These are phyloP conservation scores for Mycena chlorophos DNA, from an alignment of 768 basidiomycete species.

Conservation along the genomic window DNA sequence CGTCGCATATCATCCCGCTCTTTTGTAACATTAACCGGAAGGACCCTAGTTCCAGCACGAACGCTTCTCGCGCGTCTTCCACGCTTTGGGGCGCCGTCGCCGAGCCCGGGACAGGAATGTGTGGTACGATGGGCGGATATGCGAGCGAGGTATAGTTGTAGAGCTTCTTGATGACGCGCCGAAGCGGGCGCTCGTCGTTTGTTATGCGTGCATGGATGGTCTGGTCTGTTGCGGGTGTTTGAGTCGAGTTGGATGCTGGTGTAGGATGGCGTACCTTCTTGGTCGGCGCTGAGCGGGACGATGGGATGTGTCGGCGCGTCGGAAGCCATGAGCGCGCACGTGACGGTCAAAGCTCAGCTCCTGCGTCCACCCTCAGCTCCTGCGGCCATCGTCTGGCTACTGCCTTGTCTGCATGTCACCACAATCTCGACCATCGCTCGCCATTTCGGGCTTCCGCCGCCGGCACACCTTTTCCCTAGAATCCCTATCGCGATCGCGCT, in stretches of 20 bases:
- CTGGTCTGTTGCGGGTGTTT: constrained; percentile 53
- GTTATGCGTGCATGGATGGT: constrained; percentile 80
- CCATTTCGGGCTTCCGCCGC: too few species aligned
- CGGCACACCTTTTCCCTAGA: too few species aligned
- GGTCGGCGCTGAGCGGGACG: constrained; percentile 51
- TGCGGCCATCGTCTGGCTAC: too few species aligned
- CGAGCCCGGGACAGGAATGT: constrained; percentile 27
- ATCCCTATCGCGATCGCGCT: too few species aligned
- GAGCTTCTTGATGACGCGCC: constrained; percentile 80
- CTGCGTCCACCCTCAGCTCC: too few species aligned
- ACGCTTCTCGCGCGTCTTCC: constrained; percentile 76
- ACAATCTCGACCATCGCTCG: too few species aligned
- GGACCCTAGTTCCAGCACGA: constrained; percentile 73
- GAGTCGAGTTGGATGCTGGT: constrained; percentile 16
- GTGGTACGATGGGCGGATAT: constrained; percentile 44
- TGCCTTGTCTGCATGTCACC: too few species aligned
- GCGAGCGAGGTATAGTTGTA: constrained; percentile 67
- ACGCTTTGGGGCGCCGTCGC: constrained; percentile 33
- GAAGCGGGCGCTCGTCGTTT: constrained; percentile 78
- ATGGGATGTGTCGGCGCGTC: constrained; percentile 29
- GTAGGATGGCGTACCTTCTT: constrained; percentile 66
- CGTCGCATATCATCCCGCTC: constrained; percentile 80
- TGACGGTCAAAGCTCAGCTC: too few species aligned
- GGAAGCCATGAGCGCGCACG: neutral
- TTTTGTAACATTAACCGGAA: constrained; percentile 78